Conservation (phyloP, 2,329 filamentous ascomycete genomes). For the Colletotrichum sp. region DNA sequence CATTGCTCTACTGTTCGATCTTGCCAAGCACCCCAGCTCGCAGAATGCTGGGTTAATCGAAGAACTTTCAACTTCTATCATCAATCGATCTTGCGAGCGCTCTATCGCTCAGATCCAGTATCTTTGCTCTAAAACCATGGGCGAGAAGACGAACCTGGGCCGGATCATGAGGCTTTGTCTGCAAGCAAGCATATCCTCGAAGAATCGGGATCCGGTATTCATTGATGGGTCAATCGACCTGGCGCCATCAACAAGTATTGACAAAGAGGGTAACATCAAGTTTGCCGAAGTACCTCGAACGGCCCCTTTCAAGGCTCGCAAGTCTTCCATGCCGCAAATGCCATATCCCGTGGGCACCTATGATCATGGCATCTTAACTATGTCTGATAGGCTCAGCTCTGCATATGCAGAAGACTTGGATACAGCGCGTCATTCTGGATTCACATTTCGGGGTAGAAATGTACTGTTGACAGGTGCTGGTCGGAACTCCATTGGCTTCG, state of each 20-base stretch:
- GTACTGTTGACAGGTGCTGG: slow-evolving; percentile 98
- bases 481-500: slow-evolving; percentile 94
- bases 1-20: slow-evolving; percentile 8
- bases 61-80: slow-evolving; percentile 89
- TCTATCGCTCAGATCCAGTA: slow-evolving; percentile 99
- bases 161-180: background rate
- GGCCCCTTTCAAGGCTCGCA: background rate
- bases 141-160: slow-evolving; percentile 83
- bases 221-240: background rate
- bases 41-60: background rate
- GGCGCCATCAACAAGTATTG: background rate
- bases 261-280: background rate
- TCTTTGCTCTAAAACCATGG: slow-evolving; percentile 96
- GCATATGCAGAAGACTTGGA: slow-evolving; percentile 78
- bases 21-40: background rate
- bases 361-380: background rate
- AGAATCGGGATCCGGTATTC: background rate
- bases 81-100: slow-evolving; percentile 96
- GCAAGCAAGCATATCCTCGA: background rate
- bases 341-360: background rate
- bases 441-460: slow-evolving; percentile 93
- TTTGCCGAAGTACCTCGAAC: background rate
- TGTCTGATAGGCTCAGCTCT: slow-evolving; percentile 64
- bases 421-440: slow-evolving; percentile 81
- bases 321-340: background rate